Base-by-base conservation (phyloP, 345 rosid genomes). In the Eucalyptus virginea region DNA sequence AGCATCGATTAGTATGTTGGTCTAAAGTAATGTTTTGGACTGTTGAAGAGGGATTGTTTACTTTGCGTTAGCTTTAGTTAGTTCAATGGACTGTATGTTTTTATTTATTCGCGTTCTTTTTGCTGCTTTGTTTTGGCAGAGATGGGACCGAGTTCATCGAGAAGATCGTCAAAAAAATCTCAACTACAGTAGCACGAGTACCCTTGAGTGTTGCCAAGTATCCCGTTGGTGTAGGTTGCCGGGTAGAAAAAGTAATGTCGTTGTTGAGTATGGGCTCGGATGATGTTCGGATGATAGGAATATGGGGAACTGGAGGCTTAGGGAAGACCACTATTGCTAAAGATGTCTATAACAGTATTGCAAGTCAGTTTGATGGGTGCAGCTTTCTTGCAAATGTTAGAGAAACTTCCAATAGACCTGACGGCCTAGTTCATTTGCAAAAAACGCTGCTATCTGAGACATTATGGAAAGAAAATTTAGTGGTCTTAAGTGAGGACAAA, bases 361-460 rank as follows among this genome's bases (percentile, higher is more conserved):
- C 17, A 0, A 0, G 4, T 11, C 17, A 49, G 17, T 49, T 13
- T 49, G 16, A 14, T 14, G 51, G 51, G 6, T 14, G 1, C 6
- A 0, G 1, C 6, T 49, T 49, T 5, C 51, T 49, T 49, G 51
- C 1, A 49, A 14, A 49, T 49, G 6, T 49, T 5, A 49, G 51
- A 49, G 51, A 49, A 49, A 49, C 2, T 49, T 14, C 51, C 15
- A 49, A 1, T 49, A 49, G 6, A 49, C 51, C 17, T 1, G 51
- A 2, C 3, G 17, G 17, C 17, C 51, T 49, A 2, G 6, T 49
- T 49, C 17, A 5, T 49, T 49, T 49, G 51, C 17, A 49, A 1
- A 49, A 49, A 5, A 5, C 1, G 0, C 51, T 49, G 1, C 1
- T 49, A 49, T 49, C 51, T 0, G 0, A 49, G 16, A 49, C 2